A percentile compares a stretch with the other conserved stretches of the same genome.
phyloP scores from a whole-genome alignment of 2,329 filamentous ascomycete genomes.

The Pseudogymnoascus sp. region DNA sequence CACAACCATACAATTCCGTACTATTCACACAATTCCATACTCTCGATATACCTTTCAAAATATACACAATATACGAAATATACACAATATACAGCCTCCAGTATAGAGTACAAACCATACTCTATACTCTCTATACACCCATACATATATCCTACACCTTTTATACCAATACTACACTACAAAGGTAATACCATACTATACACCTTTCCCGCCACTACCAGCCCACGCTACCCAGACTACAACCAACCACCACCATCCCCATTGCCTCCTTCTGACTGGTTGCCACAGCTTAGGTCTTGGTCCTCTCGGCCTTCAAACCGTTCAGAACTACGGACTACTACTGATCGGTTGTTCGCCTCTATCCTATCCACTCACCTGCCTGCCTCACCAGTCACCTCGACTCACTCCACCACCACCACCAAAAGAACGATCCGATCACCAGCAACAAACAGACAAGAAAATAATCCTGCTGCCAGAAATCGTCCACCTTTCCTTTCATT shows the following conservation, averaged over 20 bases:
- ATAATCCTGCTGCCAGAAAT: background rate
- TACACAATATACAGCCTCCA: background rate
- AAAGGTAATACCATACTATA: too few relatives aligned
- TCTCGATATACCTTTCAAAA: background rate
- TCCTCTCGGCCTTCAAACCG: background rate
- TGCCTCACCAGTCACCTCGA: background rate
- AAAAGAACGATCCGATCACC: too few relatives aligned
- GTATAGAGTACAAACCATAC: too few relatives aligned
- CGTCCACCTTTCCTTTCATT: background rate
- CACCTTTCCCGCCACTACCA: too few relatives aligned
- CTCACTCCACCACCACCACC: background rate
- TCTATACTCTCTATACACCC: background rate
- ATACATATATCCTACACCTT: background rate
- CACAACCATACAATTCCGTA: background rate
- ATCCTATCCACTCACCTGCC: background rate
- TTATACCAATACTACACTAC: too few relatives aligned
- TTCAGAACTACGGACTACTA: background rate
- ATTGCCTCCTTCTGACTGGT: background rate
- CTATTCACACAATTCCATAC: background rate
- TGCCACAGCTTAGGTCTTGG: background rate
- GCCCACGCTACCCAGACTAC: background rate
- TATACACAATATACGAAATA: background rate
- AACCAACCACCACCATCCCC: background rate
- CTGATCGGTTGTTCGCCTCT: background rate
- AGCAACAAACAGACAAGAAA: background rate